Base-by-base conservation (phyloP, 768 basidiomycete species). In the Galerina sulciceps region DNA sequence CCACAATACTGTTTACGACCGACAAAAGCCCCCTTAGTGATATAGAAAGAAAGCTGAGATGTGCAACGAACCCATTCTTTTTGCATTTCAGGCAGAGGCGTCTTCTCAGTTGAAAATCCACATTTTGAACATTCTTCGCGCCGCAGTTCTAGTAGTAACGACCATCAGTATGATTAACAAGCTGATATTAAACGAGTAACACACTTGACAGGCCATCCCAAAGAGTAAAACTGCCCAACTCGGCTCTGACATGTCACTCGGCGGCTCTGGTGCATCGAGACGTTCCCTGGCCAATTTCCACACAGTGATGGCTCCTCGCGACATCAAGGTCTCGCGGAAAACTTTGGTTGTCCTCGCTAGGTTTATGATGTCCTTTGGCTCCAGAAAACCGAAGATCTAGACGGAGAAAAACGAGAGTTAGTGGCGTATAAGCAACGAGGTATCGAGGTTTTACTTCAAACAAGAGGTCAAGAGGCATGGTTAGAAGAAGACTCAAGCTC, bases 391-490 rank as follows among this genome's bases (percentile, higher is more conserved):
- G 14, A 74, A 69, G 18, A 75, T 67, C 73, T 63, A 15, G 31
- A 13, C 4, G 10, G 31, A 41, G 2, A 51, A 18, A 34, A 11
- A 38, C 23, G 18, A 38, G 23, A 20, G 23, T 23, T n/a, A 13
- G 45, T 9, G 5, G 22, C 4, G 1, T 20, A 43, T 38, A 3
- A 41, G 11, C 26, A 20, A 48, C 17, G 15, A n/a, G 2, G 14
- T 17, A 20, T 10, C 48, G 1, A 48, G 6, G 11, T 46, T 63
- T 18, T 20, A 69, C 69, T 40, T 69, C 65, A 34, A 64, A 71
- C 17, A 71, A 35, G 18, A 72, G 58, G 50, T 73, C 71, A n/a
- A 71, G 43, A 11, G 72, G 72, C 69, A 73, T 70, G 0, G 60
- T 60, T 1, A 59, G 55, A 1, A 73, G 55, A 8, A 68, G 50